phyloP scores from a whole-genome alignment of 2,329 filamentous ascomycete species.

The Daldinia sp. region DNA sequence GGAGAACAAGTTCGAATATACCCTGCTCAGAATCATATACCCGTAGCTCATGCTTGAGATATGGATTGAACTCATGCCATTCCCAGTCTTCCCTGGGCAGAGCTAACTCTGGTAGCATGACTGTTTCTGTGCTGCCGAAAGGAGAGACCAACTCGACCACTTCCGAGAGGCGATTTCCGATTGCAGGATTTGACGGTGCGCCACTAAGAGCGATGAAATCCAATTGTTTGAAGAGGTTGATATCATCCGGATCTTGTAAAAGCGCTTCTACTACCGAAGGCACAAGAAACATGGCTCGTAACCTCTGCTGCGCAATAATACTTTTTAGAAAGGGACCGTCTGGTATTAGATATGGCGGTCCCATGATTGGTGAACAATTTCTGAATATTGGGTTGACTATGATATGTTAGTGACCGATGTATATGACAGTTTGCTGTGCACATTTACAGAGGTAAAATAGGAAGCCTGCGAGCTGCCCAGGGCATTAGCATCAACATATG shows the following conservation, averaged over 20 bases:
- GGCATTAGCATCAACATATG: not conserved
- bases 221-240: conserved; percentile 10
- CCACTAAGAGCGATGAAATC: conserved; percentile 14
- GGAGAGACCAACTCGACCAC: conserved; percentile 37
- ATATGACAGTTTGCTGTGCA: not conserved
- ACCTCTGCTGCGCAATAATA: conserved; percentile 30
- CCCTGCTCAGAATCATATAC: conserved; percentile 25
- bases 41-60: conserved; percentile 50
- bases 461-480: conserved; percentile 39
- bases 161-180: conserved; percentile 25
- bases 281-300: conserved; percentile 29
- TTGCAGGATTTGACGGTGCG: conserved; percentile 1
- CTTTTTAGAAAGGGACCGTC: conserved; percentile 32
- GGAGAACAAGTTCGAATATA: conserved; percentile 50
- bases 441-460: conserved; percentile 20
- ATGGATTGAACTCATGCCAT: conserved; percentile 53
- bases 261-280: conserved; percentile 38
- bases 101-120: conserved; percentile 39
- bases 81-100: conserved; percentile 47
- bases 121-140: conserved; percentile 46
- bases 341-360: conserved; percentile 36
- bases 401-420: no score
- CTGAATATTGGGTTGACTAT: conserved; percentile 20
- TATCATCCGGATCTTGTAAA: conserved; percentile 26
- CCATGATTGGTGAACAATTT: conserved; percentile 24